A percentile compares a stretch with the other conserved stretches of the same genome.
phyloP scores from a whole-genome alignment of 2,329 filamentous ascomycete genomes.

The Aspergillus pseudoglaucus region DNA sequence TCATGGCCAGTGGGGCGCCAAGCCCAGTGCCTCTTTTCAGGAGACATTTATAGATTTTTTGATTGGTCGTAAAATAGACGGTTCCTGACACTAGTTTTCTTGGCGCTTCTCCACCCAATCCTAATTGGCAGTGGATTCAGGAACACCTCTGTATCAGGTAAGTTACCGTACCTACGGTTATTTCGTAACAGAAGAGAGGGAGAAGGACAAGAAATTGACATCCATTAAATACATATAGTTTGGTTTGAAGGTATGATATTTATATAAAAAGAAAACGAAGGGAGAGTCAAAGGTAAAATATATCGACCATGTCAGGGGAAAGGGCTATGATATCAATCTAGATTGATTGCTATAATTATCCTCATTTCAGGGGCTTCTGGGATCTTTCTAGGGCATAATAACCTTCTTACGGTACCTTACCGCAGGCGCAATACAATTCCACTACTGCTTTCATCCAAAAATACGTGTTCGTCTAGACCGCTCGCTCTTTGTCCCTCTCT shows the following conservation, averaged over 20 bases:
- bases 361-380: not conserved
- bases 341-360: not conserved
- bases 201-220: too few species aligned
- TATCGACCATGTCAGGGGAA: not conserved
- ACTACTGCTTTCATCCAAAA: not conserved
- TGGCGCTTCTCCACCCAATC: not conserved
- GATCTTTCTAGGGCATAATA: not conserved
- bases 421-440: not conserved
- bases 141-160: not conserved
- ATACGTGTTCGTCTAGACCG: slow-evolving; percentile 12
- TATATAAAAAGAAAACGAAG: too few species aligned
- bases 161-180: too few species aligned
- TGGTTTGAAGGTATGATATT: too few species aligned
- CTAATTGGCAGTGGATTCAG: not conserved
- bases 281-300: too few species aligned
- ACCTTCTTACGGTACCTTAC: not conserved
- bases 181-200: too few species aligned
- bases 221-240: too few species aligned
- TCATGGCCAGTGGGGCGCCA: not conserved
- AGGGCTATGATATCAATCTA: not conserved
- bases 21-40: not conserved
- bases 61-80: not conserved
- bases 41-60: not conserved
- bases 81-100: not conserved
- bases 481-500: slow-evolving; percentile 16